A percentile compares a stretch with the other conserved stretches of the same genome.
These are phyloP conservation scores for Strigomonas galati DNA, from an alignment of 208 protist genomes.

Conservation along the genomic window DNA sequence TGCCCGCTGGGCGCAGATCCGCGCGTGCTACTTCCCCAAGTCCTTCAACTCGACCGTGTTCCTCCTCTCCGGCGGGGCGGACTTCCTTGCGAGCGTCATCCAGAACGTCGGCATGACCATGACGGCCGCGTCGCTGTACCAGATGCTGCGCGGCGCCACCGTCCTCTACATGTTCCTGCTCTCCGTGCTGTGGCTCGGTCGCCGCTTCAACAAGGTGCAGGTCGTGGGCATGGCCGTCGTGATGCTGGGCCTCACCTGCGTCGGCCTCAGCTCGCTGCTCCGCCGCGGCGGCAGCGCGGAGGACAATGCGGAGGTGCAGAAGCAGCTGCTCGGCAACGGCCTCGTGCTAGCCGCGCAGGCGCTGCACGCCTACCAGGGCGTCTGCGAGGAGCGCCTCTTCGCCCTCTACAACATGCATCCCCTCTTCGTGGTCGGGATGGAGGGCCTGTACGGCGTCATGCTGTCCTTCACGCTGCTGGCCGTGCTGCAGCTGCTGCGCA, in stretches of 20 bases:
- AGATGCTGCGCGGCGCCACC: slow-evolving; percentile 91
- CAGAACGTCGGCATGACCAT: slow-evolving; percentile 87
- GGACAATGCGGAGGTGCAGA: slow-evolving; percentile 13
- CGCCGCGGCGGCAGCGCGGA: slow-evolving; percentile 8
- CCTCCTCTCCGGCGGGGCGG: slow-evolving; percentile 58
- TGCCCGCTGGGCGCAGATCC: slow-evolving; percentile 23
- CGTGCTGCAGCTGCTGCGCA: slow-evolving; percentile 68
- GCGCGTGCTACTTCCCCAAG: slow-evolving; percentile 17
- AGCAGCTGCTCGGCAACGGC: slow-evolving; percentile 62
- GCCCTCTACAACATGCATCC: slow-evolving; percentile 63
- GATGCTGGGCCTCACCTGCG: slow-evolving; percentile 50
- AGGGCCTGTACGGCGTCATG: slow-evolving; percentile 86
- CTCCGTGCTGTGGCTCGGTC: slow-evolving; percentile 74
- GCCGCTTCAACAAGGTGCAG: slow-evolving; percentile 64
- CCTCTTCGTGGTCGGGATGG: slow-evolving; percentile 86
- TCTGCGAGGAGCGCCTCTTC: slow-evolving; percentile 86
- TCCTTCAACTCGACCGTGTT: slow-evolving; percentile 62
- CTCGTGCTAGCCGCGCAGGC: slow-evolving; percentile 86
- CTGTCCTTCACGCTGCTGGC: slow-evolving; percentile 67
- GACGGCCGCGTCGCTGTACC: slow-evolving; percentile 87
- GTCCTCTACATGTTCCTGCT: slow-evolving; percentile 87
- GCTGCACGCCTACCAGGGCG: slow-evolving; percentile 86
- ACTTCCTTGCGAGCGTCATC: slow-evolving; percentile 81
- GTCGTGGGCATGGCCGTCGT: slow-evolving; percentile 60
- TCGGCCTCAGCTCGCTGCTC: slow-evolving; percentile 52